Evolutionary conservation across 352 stramenopile species (phyloP).

Genomic region (Discostella stelligera): DNA sequence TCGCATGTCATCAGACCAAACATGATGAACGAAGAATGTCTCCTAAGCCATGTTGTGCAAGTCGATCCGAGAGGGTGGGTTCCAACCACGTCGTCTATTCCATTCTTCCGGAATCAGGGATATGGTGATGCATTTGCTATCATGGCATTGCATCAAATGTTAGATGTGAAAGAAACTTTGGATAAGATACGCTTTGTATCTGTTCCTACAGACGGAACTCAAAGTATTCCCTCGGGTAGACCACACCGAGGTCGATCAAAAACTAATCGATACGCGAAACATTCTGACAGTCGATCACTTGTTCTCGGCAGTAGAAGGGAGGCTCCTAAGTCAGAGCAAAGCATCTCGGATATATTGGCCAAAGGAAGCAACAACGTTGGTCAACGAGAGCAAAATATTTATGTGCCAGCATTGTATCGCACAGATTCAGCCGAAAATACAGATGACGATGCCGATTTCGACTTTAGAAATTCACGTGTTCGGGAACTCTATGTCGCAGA

Average conservation of each 20-base stretch:
- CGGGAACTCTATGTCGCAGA: background rate
- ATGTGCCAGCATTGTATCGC: constrained; percentile 17
- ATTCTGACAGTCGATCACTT: background rate
- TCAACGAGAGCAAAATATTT: constrained; percentile 16
- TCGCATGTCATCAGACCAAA: background rate
- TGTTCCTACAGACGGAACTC: constrained; percentile 35
- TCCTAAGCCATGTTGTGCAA: constrained; percentile 73
- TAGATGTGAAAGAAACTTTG: constrained; percentile 75
- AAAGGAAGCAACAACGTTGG: background rate
- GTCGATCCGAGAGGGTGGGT: constrained; percentile 77
- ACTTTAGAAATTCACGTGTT: constrained; percentile 32
- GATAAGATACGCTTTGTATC: constrained; percentile 63
- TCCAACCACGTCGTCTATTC: constrained; percentile 45
- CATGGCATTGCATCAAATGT: constrained; percentile 64
- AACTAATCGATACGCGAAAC: background rate
- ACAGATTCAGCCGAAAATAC: constrained; percentile 17
- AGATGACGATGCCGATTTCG: constrained; percentile 34
- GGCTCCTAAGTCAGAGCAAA: background rate
- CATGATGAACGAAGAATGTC: constrained; percentile 53
- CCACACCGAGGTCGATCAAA: background rate
- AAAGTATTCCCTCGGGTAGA: background rate
- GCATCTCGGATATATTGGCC: background rate
- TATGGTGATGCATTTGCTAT: constrained; percentile 74
- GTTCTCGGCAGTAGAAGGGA: background rate
- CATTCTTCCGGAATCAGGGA: constrained; percentile 58